Base-by-base conservation (phyloP, 257 asterid genomes). In the Solanum sitiens region DNA sequence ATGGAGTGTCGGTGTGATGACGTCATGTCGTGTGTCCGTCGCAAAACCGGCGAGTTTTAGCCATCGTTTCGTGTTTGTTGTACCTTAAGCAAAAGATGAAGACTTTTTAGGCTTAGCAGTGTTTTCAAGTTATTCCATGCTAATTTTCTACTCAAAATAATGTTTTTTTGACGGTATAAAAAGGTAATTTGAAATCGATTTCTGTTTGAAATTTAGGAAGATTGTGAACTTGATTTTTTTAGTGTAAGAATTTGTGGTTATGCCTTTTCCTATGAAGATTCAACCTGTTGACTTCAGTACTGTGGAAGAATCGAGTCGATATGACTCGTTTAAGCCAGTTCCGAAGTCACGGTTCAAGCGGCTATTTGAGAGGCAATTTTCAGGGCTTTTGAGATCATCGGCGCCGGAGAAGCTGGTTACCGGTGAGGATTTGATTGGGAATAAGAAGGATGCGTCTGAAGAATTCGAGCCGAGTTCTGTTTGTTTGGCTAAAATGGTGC, bases 391-490 rank as follows among this genome's bases (percentile, higher is more conserved):
- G 91, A 95, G 90, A 86, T 72, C 88, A 33, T 88, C 95, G 53
- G 74, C 89, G 73, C 91, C 90, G 33, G 94, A 92, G 11, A 92
- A 90, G 85, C 86, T 83, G 8, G 74, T 87, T 50, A 85, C 84
- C 30, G 85, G 87, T 2, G 91, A 91, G 86, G 89, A 89, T 86
- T 85, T 45, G 84, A 76, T 67, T 79, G 42, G 83, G 77, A 80
- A 50, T 67, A 94, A 91, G 89, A 94, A 91, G 91, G 96, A 93
- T 70, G 89, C 84, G 32, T 25, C 86, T 7, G 98, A 95, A 77
- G 98, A 93, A 61, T 92, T 96, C 13, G 99, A 95, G 87, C 98
- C 98, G 40, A 95, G 97, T 92, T 93, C 99, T 1, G 87, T 94
- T 75, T 95, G 98, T 90, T 91, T 97, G 86, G 94, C 90, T 59